Percentiles rank a stretch among this genome's conserved stretches.
These are phyloP conservation scores for Salvia splendens DNA, from an alignment of 257 asterid species.

Conservation along the genomic window DNA sequence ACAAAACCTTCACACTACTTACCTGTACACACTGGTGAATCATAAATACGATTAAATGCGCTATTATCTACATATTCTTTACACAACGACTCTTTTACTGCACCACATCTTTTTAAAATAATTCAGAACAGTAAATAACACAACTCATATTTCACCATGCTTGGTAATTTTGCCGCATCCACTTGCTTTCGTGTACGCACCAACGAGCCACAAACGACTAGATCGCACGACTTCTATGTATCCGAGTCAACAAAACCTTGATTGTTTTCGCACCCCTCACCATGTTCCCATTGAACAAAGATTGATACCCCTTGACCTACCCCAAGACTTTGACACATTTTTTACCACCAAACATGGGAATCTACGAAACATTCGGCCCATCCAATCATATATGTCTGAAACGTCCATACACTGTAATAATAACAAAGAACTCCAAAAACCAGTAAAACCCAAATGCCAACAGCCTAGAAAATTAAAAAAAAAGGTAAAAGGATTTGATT, in stretches of 20 bases:
- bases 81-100: not conserved
- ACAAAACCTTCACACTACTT: too few relatives aligned
- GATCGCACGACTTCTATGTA: too few relatives aligned
- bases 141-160: too few relatives aligned
- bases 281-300: too few relatives aligned
- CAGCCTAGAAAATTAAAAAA: not conserved
- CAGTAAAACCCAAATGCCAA: slow-evolving; percentile 16
- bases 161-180: too few relatives aligned
- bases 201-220: too few relatives aligned
- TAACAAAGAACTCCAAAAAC: slow-evolving; percentile 16
- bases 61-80: not conserved
- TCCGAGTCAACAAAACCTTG: too few relatives aligned
- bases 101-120: too few relatives aligned
- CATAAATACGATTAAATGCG: not conserved
- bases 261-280: too few relatives aligned
- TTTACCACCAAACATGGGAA: slow-evolving; percentile 38
- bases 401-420: slow-evolving; percentile 23
- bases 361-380: slow-evolving; percentile 42
- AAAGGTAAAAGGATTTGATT: not conserved
- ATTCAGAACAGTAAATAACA: too few relatives aligned
- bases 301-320: too few relatives aligned
- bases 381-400: slow-evolving; percentile 50
- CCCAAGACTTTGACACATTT: slow-evolving; percentile 28
- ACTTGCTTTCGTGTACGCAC: too few relatives aligned
- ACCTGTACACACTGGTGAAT: not conserved